Evolutionary conservation across 768 basidiomycete species (phyloP).

Genomic region (Mycena albidolilacea): DNA sequence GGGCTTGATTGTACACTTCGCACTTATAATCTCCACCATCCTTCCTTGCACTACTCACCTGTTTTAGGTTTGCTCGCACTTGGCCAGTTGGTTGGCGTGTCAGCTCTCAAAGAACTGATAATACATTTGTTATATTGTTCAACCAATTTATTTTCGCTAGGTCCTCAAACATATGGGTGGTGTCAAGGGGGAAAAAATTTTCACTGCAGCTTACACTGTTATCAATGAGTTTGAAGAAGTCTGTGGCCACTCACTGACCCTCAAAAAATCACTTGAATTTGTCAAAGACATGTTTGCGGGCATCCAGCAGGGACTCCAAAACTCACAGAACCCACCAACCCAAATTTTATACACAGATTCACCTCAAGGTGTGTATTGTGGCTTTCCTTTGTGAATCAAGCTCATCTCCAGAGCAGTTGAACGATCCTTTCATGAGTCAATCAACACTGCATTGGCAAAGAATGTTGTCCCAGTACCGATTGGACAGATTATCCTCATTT

Average conservation of each 20-base stretch:
- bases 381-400: not conserved
- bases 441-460: not conserved
- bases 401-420: not conserved
- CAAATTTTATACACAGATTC: conserved; percentile 9
- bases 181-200: not conserved
- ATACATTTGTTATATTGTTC: not conserved
- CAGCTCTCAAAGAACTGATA: too few relatives aligned
- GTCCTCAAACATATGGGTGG: conserved; percentile 2
- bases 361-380: not conserved
- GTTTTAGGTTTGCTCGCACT: too few relatives aligned
- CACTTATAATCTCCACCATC: too few relatives aligned
- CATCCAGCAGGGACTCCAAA: not conserved
- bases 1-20: too few relatives aligned
- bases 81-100: too few relatives aligned
- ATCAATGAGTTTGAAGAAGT: conserved; percentile 9
- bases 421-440: conserved; percentile 1
- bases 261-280: not conserved
- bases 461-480: conserved; percentile 7
- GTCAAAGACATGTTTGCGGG: conserved; percentile 14
- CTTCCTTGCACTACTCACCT: too few relatives aligned
- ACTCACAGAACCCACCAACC: conserved; percentile 1
- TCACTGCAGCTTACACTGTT: not conserved
- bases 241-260: not conserved
- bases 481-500: conserved; percentile 11
- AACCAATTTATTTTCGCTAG: not conserved